These are phyloP conservation scores for Oropetium thomaeum DNA, from an alignment of 176 grass and related monocot species.

Conservation along the genomic window DNA sequence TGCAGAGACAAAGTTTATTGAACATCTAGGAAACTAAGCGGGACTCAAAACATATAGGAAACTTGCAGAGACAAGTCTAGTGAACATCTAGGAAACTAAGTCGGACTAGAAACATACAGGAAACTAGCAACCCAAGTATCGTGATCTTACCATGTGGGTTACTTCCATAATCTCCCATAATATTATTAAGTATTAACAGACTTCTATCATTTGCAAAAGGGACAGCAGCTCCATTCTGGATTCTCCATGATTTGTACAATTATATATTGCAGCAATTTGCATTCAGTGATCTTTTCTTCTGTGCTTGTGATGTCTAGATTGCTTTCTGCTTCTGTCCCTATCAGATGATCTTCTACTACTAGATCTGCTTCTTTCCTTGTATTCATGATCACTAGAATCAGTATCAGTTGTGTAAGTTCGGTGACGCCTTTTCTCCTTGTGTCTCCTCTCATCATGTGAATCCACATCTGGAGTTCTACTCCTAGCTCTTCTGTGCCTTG, in stretches of 20 bases:
- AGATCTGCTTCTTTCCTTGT: slow-evolving; percentile 42
- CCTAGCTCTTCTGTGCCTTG: slow-evolving; percentile 43
- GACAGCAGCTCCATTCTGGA: not conserved
- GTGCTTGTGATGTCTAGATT: slow-evolving; percentile 46
- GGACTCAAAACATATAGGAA: not conserved
- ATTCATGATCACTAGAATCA: slow-evolving; percentile 59
- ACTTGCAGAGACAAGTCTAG: not conserved
- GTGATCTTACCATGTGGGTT: slow-evolving; percentile 6
- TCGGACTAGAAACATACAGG: not conserved
- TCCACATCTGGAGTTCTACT: slow-evolving; percentile 45
- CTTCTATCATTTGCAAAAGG: not conserved
- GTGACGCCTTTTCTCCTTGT: slow-evolving; percentile 40
- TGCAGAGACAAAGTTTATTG: not conserved
- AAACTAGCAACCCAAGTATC: not conserved
- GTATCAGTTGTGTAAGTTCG: slow-evolving; percentile 29
- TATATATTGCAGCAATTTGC: not conserved
- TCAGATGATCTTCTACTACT: slow-evolving; percentile 44
- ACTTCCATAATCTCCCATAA: not conserved
- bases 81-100: not conserved
- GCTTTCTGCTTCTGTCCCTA: slow-evolving; percentile 58
- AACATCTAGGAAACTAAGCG: not conserved
- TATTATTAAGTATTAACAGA: slow-evolving; percentile 5
- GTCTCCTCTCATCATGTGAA: slow-evolving; percentile 47
- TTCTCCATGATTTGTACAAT: not conserved
- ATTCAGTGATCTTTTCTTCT: slow-evolving; percentile 42